Evolutionary conservation across 495 filamentous ascomycete species (phyloP), one percentile per base, ranked within the genome.

Genomic region (Annulohypoxylon maeteangense): DNA sequence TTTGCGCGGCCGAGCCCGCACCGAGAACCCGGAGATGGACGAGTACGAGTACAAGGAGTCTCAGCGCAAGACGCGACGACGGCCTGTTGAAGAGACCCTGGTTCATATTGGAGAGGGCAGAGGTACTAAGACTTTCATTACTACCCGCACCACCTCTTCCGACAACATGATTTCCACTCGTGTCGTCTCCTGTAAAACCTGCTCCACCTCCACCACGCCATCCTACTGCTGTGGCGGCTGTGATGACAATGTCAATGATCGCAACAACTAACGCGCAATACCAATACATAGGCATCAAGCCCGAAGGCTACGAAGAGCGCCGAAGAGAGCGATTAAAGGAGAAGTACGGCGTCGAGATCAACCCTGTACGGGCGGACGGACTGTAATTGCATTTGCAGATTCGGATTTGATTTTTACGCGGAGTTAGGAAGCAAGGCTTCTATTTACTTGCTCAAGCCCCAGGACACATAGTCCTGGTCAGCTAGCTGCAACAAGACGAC

Each of bases 321-420:
- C 89, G 96, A 72, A 85, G 87, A 56, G 85, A 93, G 80, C 87
- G 93, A 58, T 87, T 99, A 77, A 92, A 95, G 85, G 88, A 95
- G 83, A 91, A 89, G 70, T 98, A 97, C 75, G 94, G 95, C 62
- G 87, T 97, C 67, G 94, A 97, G 57, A 88, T 98, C 68, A 81
- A 83, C 38, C 79, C 84, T n/a, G 84, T 85, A 16, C 40, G 40
- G 10, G 40, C 40, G 16, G 40, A 44, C 14, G 40, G 40, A 12
- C 16, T 44, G 8, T 44, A 44, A 44, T 7, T 7, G 12, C 14
- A 48, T 81, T 75, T 18, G 80, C 82, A 62, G 58, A 60, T 18
- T 59, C 36, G 36, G 45, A 75, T 8, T 74, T 55, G 47, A 16
- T n/a, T 8, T 10, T 31, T 16, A 12, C 18, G 23, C 23, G 27